Base-by-base conservation (phyloP, 2,329 filamentous ascomycete genomes). In the Fusarium vanettenii region DNA sequence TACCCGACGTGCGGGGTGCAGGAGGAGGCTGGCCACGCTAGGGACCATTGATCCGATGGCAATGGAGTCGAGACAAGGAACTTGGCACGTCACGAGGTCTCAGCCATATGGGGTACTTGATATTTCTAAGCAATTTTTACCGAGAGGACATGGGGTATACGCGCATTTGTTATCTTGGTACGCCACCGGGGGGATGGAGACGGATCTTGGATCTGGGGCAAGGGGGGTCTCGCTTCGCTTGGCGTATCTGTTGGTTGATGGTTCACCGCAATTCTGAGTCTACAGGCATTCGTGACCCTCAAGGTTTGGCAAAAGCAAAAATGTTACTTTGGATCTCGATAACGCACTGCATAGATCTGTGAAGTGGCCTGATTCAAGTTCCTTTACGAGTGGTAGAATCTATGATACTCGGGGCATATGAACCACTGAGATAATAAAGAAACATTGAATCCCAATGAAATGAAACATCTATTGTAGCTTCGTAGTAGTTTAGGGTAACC, bases 1-100 rank as follows among this genome's bases (percentile, higher is more conserved):
- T 37, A 57, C 35, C 37, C 60, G 39, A 39, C 43, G 60, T 73
- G 71, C 71, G 71, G 71, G 71, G 71, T 69, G 71, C 65, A 69
- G 45, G 20, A 22, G 14, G 33, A 37, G 29, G 65, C n/a, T 29
- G 29, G 65, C n/a, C 20, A 25, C 63, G 52, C 35, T 69, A 71
- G 71, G 65, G 52, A 64, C n/a, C 56, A 69, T 69, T 69, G 59
- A 73, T 64, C 71, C 69, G 71, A 69, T 27, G 27, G 35, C 20
- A 22, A 45, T 35, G 39, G 50, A 33, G 20, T 25, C 16, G 27
- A n/a, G 16, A 33, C 63, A 25, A 33, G 20, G 31, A 18, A 29
- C 39, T 27, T 45, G 57, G 41, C 41, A 33, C 16, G 43, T 61
- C 59, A 61, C 59, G 27, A 22, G 31, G 41, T 33, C 39, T 61